Base-by-base conservation (phyloP, 768 basidiomycete genomes). In the Dioszegia crocea region DNA sequence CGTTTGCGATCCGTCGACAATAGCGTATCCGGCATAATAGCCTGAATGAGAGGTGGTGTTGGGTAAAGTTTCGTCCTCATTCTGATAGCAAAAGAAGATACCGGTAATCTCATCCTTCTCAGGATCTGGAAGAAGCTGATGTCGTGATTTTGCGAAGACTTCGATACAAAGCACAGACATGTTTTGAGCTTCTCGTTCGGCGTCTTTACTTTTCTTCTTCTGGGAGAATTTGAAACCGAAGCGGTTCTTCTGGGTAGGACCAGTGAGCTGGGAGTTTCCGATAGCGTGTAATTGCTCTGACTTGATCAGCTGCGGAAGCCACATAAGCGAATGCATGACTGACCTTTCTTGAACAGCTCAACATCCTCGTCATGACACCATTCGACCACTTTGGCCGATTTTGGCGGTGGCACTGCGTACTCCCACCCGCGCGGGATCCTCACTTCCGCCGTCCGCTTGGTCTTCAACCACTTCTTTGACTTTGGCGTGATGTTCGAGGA, bases 101-200 rank as follows among this genome's bases (percentile, higher is more conserved):
- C 86, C 86, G 10, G 78, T 75, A 27, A 97, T 82, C 57, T 82
- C 81, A 66, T 92, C 86, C 8, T 80, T 76, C 56, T 83, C 82
- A 0, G 88, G 82, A 74, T 89, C 81, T 0, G 91, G 88, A 11
- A 85, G 78, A 30, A 82, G 80, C 14, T 81, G 79, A 21, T 78
- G 83, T 24, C 80, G 78, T 1, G 88, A 86, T 14, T 83, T 83
- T 16, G 83, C 89, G 66, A 93, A 90, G 1, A 92, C 78, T 74
- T 99, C 96, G 41, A 97, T 71, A 1, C 88, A 85, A 38, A 97
- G 75, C 8, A 90, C 78, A 0, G 86, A 84, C 88, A 97, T 89
- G 63, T 82, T 81, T 62, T 87, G 84, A 56, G 81, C 83, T 71
- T 84, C 85, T 24, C 90, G 83, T 38, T 78, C 78, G 27, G 73